Base-by-base conservation (phyloP, 192 early-diverging fungal genomes). In the Blastocladiella britannica region DNA sequence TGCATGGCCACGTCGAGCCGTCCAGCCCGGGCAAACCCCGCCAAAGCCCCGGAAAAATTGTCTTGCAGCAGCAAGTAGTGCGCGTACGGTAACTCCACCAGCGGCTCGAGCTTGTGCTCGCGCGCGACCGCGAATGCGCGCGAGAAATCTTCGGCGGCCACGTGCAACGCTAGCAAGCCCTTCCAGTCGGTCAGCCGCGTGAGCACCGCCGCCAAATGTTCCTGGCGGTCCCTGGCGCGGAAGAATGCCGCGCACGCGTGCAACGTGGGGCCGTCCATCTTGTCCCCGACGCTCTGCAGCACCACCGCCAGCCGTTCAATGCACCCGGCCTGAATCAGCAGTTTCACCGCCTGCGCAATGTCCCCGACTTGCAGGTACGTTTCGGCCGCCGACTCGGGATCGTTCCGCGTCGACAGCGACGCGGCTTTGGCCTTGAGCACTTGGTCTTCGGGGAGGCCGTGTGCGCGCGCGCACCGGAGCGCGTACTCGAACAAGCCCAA, bases 351-450 rank as follows among this genome's bases (percentile, higher is more conserved):
- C 51, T 75, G 68, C 25, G 63, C 52, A 54, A 66, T 76, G 26
- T 77, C 73, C 23, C 75, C 75, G n/a, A 77, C 71, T 65, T 80
- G 64, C 8, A 69, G 63, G 62, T 77, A 80, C 5, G 78, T 80
- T 7, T 37, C 57, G 6, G 78, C 78, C 7, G 78, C 78, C 6
- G 72, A 72, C 7, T 78, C 57, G n/a, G 70, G 61, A 51, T 80
- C 75, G 53, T 80, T 78, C 25, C 66, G 60, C 53, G 72, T 70
- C 25, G 67, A 62, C 55, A 78, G 78, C 56, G 65, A 76, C 56
- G 73, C 67, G 8, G 78, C 78, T 54, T 80, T 80, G n/a, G 63
- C 51, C 25, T 74, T 72, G 2, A 80, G 59, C 28, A 80, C 78
- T 22, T 53, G 63, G 15, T 67, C 65, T 1, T 61, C 64, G 54